These are phyloP conservation scores for Fusarium nygamai DNA, from an alignment of 2,329 filamentous ascomycete genomes.

Conservation along the genomic window DNA sequence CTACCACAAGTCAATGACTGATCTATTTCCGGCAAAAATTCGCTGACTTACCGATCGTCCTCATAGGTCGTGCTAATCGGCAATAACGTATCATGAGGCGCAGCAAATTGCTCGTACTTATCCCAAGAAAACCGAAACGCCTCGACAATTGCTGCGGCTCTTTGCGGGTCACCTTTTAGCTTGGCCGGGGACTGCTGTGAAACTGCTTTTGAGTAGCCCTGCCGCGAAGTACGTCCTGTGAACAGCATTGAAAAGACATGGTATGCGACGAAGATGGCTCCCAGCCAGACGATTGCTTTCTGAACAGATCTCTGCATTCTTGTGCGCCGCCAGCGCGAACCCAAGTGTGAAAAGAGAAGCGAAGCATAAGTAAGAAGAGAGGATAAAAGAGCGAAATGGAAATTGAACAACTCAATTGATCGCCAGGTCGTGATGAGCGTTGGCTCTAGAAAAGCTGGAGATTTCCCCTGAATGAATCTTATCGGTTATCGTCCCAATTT, in stretches of 20 bases:
- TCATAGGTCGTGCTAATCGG: constrained; percentile 18
- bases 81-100: constrained; percentile 29
- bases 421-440: accelerated
- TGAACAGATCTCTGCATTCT: background rate
- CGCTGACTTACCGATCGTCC: constrained; percentile 36
- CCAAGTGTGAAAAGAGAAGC: accelerated
- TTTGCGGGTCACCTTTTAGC: background rate
- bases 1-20: background rate
- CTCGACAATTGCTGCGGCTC: constrained; percentile 15
- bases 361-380: accelerated
- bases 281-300: constrained; percentile 10
- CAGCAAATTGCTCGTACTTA: constrained; percentile 28
- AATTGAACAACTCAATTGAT: background rate
- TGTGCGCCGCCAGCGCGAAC: accelerated
- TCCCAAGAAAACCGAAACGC: constrained; percentile 35
- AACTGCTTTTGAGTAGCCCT: accelerated
- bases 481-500: background rate
- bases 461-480: background rate
- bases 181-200: background rate
- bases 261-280: background rate
- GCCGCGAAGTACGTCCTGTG: background rate
- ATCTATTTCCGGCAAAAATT: too few relatives aligned
- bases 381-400: accelerated
- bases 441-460: background rate
- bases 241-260: background rate